phyloP scores from a whole-genome alignment of 495 filamentous ascomycete species.

The Trichoderma orchidacearum region DNA sequence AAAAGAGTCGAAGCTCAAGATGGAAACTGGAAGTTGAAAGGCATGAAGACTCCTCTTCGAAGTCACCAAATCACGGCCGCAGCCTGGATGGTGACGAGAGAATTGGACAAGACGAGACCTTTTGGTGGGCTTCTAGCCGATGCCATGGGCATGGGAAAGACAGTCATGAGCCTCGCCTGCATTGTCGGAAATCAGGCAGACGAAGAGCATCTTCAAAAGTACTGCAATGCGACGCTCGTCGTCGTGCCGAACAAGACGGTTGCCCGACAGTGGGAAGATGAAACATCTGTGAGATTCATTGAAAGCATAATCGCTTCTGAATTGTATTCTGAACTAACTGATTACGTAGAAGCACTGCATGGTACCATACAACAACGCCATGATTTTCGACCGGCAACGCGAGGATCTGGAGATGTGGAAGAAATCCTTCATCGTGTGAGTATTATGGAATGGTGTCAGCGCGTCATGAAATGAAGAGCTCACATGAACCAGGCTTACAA shows the following conservation, averaged over 20 bases:
- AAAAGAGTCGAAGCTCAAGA: background rate
- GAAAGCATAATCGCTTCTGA: background rate
- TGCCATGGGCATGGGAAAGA: conserved; percentile 55
- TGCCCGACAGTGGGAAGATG: conserved; percentile 40
- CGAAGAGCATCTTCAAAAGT: conserved; percentile 5
- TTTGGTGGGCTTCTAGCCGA: conserved; percentile 44
- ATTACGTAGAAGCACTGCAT: conserved; percentile 9
- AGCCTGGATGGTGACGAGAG: conserved; percentile 44
- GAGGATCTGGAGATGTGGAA: background rate
- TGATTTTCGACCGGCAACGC: background rate
- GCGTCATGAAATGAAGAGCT: too few species aligned
- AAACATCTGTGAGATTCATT: conserved; percentile 24
- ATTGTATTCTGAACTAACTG: background rate
- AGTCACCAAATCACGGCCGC: conserved; percentile 41
- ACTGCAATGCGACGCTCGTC: conserved; percentile 22
- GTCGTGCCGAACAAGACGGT: conserved; percentile 36
- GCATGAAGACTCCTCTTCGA: conserved; percentile 32
- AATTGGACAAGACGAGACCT: conserved; percentile 24
- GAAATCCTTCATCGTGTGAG: conserved; percentile 11
- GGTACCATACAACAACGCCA: background rate
- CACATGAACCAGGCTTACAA: background rate
- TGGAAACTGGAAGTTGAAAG: conserved; percentile 6
- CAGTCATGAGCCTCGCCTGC: conserved; percentile 33
- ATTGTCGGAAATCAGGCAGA: conserved; percentile 30
- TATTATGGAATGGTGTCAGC: too few species aligned